Conservation (phyloP, 2,329 filamentous ascomycete species). For the Apiospora kogelbergensis region DNA sequence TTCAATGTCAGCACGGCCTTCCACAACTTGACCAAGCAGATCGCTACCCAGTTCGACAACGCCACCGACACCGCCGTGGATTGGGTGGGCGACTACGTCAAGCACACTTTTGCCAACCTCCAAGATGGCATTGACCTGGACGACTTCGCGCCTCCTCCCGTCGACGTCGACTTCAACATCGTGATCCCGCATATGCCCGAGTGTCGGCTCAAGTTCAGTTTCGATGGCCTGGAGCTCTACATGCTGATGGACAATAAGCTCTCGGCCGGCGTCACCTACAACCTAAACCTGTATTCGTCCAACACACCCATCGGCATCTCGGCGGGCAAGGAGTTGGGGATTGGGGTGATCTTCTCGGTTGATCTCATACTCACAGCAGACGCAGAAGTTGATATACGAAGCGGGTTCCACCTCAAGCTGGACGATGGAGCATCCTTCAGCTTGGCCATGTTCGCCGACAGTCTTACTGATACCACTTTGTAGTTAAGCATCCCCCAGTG, state of each 20-base stretch:
- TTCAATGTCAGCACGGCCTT: slow-evolving; percentile 40
- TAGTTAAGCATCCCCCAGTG: slow-evolving; percentile 33
- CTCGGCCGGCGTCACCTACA: slow-evolving; percentile 42
- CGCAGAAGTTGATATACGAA: slow-evolving; percentile 47
- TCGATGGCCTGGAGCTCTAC: slow-evolving; percentile 54
- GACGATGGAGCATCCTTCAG: slow-evolving; percentile 49
- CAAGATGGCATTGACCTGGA: slow-evolving; percentile 27
- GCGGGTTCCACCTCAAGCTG: slow-evolving; percentile 55
- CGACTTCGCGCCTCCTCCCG: slow-evolving; percentile 34
- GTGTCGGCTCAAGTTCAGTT: slow-evolving; percentile 42
- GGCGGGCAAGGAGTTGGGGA: slow-evolving; percentile 36
- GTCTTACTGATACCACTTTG: slow-evolving; percentile 49
- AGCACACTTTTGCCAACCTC: slow-evolving; percentile 24
- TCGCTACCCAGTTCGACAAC: slow-evolving; percentile 34
- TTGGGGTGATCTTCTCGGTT: slow-evolving; percentile 48
- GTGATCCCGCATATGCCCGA: slow-evolving; percentile 43
- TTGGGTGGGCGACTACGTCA: slow-evolving; percentile 24
- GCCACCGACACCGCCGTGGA: slow-evolving; percentile 30
- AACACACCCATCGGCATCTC: slow-evolving; percentile 42
- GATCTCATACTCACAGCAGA: slow-evolving; percentile 53
- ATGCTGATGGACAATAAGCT: slow-evolving; percentile 45
- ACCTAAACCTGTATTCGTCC: slow-evolving; percentile 48
- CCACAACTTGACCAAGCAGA: slow-evolving; percentile 31
- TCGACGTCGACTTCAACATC: slow-evolving; percentile 44
- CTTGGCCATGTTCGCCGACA: slow-evolving; percentile 49